phyloP scores from a whole-genome alignment of 1,284 basidiomycete genomes.

The Volvariella surrecta region DNA sequence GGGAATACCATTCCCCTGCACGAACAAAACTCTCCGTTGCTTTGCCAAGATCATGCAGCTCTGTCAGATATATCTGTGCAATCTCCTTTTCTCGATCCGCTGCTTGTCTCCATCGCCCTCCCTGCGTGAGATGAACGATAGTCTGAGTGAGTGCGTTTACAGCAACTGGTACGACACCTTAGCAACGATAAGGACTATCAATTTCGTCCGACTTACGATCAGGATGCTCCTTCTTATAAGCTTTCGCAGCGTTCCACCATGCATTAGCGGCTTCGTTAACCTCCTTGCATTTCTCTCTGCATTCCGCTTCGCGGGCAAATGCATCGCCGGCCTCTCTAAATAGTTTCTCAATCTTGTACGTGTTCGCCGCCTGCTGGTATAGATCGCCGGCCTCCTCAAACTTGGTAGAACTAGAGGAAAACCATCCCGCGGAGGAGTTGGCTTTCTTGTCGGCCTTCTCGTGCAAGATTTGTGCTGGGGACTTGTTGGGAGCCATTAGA shows the following conservation, averaged over 20 bases:
- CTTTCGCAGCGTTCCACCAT: constrained; percentile 95
- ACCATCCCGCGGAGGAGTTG: constrained; percentile 78
- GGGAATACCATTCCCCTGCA: constrained; percentile 96
- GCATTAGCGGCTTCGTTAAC: constrained; percentile 91
- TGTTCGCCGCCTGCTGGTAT: constrained; percentile 90
- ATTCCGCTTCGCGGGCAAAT: constrained; percentile 86
- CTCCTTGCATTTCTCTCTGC: constrained; percentile 81
- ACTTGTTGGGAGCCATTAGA: constrained; percentile 50
- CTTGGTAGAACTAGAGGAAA: constrained; percentile 72
- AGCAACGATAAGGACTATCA: too few species aligned
- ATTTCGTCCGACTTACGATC: constrained; percentile 48
- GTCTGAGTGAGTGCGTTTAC: constrained; percentile 85
- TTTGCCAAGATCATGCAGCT: constrained; percentile 61
- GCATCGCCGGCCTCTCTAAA: constrained; percentile 89
- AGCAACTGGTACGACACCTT: constrained; percentile 52
- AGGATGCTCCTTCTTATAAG: constrained; percentile 83
- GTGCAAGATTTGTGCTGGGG: constrained; percentile 59
- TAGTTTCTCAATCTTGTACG: constrained; percentile 90
- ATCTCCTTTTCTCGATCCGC: constrained; percentile 98
- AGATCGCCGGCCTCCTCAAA: constrained; percentile 93
- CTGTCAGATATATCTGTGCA: constrained; percentile 85
- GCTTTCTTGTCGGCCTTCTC: constrained; percentile 93
- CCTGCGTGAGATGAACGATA: constrained; percentile 75
- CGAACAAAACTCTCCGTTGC: constrained; percentile 89
- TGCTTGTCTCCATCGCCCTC: constrained; percentile 93